A percentile compares a stretch with the other conserved stretches of the same genome.
phyloP scores from a whole-genome alignment of 1,284 basidiomycete species.

The Ceratorhiza oryzae-sativae region DNA sequence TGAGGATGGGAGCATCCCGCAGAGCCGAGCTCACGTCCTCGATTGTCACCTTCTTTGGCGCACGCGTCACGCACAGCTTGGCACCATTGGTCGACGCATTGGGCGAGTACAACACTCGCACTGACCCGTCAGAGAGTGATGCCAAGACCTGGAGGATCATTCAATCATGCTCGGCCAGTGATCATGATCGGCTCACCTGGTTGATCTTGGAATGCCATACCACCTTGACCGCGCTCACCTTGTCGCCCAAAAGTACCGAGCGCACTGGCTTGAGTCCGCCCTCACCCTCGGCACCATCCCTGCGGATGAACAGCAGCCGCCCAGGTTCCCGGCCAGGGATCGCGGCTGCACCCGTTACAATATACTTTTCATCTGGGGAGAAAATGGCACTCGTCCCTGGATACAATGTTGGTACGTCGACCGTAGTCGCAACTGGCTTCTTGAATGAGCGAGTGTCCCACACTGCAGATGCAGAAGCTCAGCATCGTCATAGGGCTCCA shows the following conservation, averaged over 20 bases:
- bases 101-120: conserved; percentile 91
- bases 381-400: conserved; percentile 91
- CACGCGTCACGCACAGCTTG: conserved; percentile 82
- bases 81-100: conserved; percentile 88
- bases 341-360: conserved; percentile 81
- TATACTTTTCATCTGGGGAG: conserved; percentile 86
- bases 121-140: conserved; percentile 85
- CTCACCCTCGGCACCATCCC: conserved; percentile 68
- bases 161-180: not conserved
- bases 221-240: conserved; percentile 87
- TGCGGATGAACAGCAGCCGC: conserved; percentile 74
- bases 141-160: conserved; percentile 70
- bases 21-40: conserved; percentile 86
- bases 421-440: conserved; percentile 73
- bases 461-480: conserved; percentile 60
- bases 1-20: conserved; percentile 81
- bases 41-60: conserved; percentile 72
- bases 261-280: conserved; percentile 26
- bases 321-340: conserved; percentile 69
- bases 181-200: conserved; percentile 65
- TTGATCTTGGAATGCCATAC: conserved; percentile 97
- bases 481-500: not conserved
- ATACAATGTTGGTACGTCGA: conserved; percentile 78
- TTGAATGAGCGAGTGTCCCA: conserved; percentile 94
- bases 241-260: conserved; percentile 60